These are phyloP conservation scores for Liquidambar formosana DNA, from an alignment of 164 flowering plant species.

Conservation along the genomic window DNA sequence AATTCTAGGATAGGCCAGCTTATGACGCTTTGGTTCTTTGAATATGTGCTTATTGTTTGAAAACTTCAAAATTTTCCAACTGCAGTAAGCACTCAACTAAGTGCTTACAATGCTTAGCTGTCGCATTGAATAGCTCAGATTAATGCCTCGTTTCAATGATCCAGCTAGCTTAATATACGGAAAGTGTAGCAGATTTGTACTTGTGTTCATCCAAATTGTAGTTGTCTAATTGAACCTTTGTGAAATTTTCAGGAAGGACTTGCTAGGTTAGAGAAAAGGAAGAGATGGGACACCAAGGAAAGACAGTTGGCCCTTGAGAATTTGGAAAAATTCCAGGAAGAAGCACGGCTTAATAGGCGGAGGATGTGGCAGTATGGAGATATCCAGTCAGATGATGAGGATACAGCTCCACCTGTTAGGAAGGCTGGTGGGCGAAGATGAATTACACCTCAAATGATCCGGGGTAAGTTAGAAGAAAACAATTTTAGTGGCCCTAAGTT, in stretches of 20 bases:
- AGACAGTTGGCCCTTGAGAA: constrained; percentile 63
- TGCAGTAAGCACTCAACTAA: neutral
- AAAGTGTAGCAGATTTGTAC: no score
- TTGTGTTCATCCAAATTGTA: neutral
- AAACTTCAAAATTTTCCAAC: neutral
- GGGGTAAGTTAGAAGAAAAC: constrained; percentile 2
- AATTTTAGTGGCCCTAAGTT: neutral
- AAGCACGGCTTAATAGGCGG: constrained; percentile 57
- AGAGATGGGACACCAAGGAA: constrained; percentile 73
- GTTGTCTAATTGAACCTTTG: neutral
- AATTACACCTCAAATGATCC: constrained; percentile 8
- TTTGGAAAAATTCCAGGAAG: constrained; percentile 70
- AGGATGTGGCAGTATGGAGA: constrained; percentile 97
- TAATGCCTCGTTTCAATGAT: neutral
- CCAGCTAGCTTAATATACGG: neutral
- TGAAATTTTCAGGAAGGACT: constrained; percentile 73
- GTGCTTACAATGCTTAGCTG: neutral
- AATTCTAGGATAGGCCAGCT: neutral
- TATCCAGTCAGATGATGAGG: constrained; percentile 91
- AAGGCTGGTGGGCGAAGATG: constrained; percentile 71
- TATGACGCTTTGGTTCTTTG: neutral
- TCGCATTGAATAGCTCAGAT: neutral
- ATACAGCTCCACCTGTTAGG: constrained; percentile 55
- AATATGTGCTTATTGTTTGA: neutral
- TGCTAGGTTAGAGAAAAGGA: constrained; percentile 81